Base-by-base conservation (phyloP, 2,329 filamentous ascomycete genomes). In the Fusarium praegraminearum region DNA sequence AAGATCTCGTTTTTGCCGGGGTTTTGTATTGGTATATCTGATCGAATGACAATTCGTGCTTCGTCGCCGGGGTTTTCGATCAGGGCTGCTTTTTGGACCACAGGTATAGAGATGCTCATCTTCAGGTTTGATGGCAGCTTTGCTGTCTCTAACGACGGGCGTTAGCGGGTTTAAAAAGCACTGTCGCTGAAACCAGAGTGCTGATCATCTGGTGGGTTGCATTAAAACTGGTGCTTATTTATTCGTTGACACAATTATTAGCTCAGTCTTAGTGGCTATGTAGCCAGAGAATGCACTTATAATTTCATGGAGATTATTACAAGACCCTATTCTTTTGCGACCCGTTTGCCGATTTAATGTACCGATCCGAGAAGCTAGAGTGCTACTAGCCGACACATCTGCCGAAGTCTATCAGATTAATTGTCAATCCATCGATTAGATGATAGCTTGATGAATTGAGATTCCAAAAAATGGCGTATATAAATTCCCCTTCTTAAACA, bases 51-150 rank as follows among this genome's bases (percentile, higher is more conserved):
- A 1, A 74, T 56, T 3, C 28, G 16, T 0, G 69, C 71, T 0
- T 57, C 10, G 1, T 61, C 32, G 2, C 73, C 73, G 4, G 73
- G 73, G 2, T 63, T 60, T 0, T 68, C 30, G 0, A 75, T 68
- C 1, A 75, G 24, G 0, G 67, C 73, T 3, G 69, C 73, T 4
- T 61, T 71, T 2, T 75, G 73, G 1, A 46, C 0, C 0, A 36
- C 20, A 1, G 67, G 62, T 7, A 65, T 38, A 1, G 45, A 24
- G 15, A 22, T 32, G 24, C 15, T 35, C 69, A 72, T 72, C 4
- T 3, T 55, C 18, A n/a, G n/a, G 10, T 41, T 18, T 30, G 16
- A 36, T 2, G 5, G 6, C 3, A 40, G 7, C 0, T 16, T 22
- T 7, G 7, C 8, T 10, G 44, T 15, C 9, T 12, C 2, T 24